Conservation (phyloP, 192 early-diverging fungal genomes). For the Coemansia reversa region DNA sequence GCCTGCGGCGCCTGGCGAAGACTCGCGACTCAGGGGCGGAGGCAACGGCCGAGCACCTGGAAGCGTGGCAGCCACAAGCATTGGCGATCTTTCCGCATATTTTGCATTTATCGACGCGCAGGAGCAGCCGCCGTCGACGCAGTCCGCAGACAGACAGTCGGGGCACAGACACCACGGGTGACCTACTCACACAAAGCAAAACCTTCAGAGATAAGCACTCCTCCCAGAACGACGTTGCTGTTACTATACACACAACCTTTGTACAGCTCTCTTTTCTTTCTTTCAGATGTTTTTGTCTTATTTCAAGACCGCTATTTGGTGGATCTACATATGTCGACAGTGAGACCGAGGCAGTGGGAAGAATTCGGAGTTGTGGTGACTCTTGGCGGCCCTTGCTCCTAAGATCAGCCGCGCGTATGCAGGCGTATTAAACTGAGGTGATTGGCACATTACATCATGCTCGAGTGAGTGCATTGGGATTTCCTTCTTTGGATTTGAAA, state of each 20-base stretch:
- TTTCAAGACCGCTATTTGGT: neutral
- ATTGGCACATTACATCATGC: neutral
- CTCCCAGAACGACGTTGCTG: neutral
- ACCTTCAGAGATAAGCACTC: no score
- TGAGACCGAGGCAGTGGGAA: neutral
- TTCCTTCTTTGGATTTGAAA: neutral
- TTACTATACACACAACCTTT: neutral
- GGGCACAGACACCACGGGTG: neutral
- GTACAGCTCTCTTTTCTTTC: neutral
- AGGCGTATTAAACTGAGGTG: neutral
- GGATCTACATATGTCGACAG: neutral
- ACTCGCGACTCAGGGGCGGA: neutral
- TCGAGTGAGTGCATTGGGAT: neutral
- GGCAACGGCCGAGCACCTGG: neutral
- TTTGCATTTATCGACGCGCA: slow-evolving; percentile 38
- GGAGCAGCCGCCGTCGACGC: slow-evolving; percentile 2
- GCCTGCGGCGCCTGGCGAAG: neutral
- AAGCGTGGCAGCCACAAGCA: slow-evolving; percentile 14
- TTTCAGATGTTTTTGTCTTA: neutral
- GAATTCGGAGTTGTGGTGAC: neutral
- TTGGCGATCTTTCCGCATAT: slow-evolving; percentile 40
- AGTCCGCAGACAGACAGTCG: slow-evolving; percentile 4
- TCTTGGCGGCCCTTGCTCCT: neutral
- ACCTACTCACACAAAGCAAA: neutral
- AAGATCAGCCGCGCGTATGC: neutral